Percentiles rank a stretch among this genome's conserved stretches.
Conservation (phyloP, 306 rosid species). For the Cucumis cinereus region DNA sequence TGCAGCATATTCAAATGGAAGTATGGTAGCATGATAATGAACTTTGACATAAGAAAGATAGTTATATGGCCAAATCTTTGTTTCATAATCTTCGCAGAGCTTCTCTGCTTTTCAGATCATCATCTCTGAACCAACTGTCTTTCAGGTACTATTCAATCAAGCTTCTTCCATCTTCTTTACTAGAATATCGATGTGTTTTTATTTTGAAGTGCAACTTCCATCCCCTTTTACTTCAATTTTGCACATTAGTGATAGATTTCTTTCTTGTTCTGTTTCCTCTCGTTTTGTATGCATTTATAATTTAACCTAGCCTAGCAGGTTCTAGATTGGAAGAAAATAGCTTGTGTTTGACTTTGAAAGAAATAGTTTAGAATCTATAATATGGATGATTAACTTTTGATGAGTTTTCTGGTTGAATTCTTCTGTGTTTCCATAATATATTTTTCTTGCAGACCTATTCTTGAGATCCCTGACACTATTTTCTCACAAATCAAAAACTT, state of each 20-base stretch:
- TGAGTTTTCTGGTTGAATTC: neutral
- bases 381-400: neutral
- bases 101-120: slow-evolving; percentile 27
- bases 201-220: neutral
- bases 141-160: slow-evolving; percentile 28
- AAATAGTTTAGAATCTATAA: neutral
- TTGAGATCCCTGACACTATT: slow-evolving; percentile 15
- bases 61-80: slow-evolving; percentile 42
- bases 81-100: slow-evolving; percentile 34
- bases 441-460: slow-evolving; percentile 37
- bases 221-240: neutral
- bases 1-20: neutral
- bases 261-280: neutral
- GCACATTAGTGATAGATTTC: neutral
- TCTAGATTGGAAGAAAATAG: neutral
- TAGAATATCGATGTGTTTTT: neutral
- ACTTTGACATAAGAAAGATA: neutral
- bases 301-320: neutral
- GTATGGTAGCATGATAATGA: neutral
- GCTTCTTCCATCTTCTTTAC: neutral
- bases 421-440: neutral
- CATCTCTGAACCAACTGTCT: slow-evolving; percentile 12
- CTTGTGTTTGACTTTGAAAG: neutral
- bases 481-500: slow-evolving; percentile 14
- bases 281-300: neutral